Percentiles rank a stretch among this genome's conserved stretches.
These are phyloP conservation scores for Stephania japonica DNA, from an alignment of 164 flowering plant species.

Conservation along the genomic window DNA sequence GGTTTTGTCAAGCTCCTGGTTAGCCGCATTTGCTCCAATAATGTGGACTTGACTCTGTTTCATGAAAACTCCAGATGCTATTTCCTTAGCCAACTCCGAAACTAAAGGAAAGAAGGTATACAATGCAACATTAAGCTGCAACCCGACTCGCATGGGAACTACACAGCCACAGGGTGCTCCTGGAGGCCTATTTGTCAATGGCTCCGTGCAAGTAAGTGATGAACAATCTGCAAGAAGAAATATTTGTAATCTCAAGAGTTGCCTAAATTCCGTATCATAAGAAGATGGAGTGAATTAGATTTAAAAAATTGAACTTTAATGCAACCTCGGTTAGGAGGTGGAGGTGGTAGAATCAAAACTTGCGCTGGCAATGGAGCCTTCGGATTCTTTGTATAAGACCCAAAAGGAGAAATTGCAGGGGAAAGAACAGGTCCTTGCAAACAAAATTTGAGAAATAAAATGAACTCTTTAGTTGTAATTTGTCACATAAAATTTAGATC, in stretches of 20 bases:
- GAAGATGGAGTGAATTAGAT: neutral
- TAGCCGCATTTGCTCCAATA: conserved; percentile 71
- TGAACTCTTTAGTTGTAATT: neutral
- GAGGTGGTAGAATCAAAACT: conserved; percentile 52
- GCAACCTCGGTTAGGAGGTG: conserved; percentile 75
- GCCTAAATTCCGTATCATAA: neutral
- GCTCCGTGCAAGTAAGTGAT: conserved; percentile 49
- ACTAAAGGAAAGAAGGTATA: conserved; percentile 81
- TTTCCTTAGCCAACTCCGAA: conserved; percentile 62
- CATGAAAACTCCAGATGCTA: conserved; percentile 63
- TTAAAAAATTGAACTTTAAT: neutral
- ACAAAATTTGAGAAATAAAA: conserved; percentile 8
- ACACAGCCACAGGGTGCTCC: conserved; percentile 81
- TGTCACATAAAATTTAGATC: neutral
- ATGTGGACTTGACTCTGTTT: conserved; percentile 71
- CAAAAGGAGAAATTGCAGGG: conserved; percentile 35
- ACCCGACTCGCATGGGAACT: conserved; percentile 64
- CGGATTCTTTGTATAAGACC: conserved; percentile 27
- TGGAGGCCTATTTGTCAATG: conserved; percentile 67
- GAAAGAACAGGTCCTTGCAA: conserved; percentile 25
- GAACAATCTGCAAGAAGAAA: conserved; percentile 51
- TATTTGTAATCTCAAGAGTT: neutral
- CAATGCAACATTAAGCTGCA: conserved; percentile 57
- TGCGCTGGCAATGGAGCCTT: conserved; percentile 31
- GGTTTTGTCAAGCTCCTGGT: conserved; percentile 47